Evolutionary conservation across 192 early-diverging fungal genomes (phyloP).

Genomic region (Podila horticola): DNA sequence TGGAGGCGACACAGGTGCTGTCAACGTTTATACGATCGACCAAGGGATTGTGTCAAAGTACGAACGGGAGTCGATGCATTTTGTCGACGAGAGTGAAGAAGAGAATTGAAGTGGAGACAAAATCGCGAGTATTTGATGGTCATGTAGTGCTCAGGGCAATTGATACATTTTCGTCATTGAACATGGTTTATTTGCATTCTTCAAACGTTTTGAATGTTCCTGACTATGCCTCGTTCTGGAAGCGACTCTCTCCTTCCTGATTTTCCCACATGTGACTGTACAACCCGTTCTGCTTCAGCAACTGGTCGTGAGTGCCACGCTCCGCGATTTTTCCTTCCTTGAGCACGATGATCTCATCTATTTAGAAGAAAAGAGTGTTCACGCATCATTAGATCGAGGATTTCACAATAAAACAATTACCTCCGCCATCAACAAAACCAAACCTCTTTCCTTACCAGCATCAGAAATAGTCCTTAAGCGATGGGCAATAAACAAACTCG

Average conservation of each 20-base stretch:
- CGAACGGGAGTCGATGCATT: constrained; percentile 14
- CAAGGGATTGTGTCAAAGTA: constrained; percentile 23
- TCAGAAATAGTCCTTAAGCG: constrained; percentile 85
- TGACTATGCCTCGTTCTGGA: background rate
- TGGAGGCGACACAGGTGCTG: constrained; percentile 31
- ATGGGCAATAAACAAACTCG: constrained; percentile 94
- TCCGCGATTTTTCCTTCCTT: constrained; percentile 82
- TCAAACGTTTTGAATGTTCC: no score
- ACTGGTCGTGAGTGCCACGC: constrained; percentile 79
- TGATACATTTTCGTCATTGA: no score
- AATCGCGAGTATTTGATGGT: no score
- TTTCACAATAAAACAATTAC: background rate
- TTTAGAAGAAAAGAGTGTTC: background rate
- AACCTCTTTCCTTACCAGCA: constrained; percentile 56
- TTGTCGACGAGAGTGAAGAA: background rate
- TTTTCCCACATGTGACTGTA: constrained; percentile 89
- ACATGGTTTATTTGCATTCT: no score
- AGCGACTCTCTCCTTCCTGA: constrained; percentile 53
- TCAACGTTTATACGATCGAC: constrained; percentile 21
- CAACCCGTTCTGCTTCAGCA: constrained; percentile 70
- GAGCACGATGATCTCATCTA: constrained; percentile 89
- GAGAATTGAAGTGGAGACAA: background rate
- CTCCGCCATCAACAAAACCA: background rate
- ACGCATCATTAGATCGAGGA: no score
- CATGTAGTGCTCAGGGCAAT: no score